Percentiles rank a stretch among this genome's conserved stretches.
Evolutionary conservation across 2,329 filamentous ascomycete genomes (phyloP).

Genomic region (Trichoderma endophyticum): DNA sequence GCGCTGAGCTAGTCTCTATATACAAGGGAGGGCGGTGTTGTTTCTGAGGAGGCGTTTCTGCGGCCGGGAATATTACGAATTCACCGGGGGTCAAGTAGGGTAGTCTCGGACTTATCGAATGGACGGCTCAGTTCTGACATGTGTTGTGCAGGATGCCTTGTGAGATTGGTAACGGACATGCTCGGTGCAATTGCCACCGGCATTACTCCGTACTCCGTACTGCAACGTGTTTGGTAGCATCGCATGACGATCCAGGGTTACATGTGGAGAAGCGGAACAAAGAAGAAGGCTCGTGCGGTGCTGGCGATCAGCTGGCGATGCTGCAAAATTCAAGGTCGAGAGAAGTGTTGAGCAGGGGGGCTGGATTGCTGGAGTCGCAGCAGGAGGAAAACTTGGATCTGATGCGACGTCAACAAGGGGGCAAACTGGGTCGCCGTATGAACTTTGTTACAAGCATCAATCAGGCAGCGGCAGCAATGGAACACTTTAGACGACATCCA

Average conservation of each 20-base stretch:
- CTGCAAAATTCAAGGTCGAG: background rate
- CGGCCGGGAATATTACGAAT: background rate
- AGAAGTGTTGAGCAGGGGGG: background rate
- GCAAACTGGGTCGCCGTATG: background rate
- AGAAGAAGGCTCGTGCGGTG: background rate
- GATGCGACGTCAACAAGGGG: constrained; percentile 3
- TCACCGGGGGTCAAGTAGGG: background rate
- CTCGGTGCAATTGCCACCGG: background rate
- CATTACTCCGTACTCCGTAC: constrained; percentile 12
- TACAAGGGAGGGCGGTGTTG: background rate
- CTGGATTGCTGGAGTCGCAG: background rate
- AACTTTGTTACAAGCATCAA: background rate
- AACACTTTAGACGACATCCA: background rate
- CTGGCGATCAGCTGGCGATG: background rate
- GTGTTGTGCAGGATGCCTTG: background rate
- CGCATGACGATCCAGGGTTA: constrained; percentile 11
- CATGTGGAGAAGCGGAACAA: constrained; percentile 3
- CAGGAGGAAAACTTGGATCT: background rate
- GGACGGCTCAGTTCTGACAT: background rate
- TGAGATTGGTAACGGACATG: background rate
- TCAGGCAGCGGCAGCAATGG: background rate
- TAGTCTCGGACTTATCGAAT: background rate
- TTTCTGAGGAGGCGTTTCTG: background rate
- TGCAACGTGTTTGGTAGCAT: constrained; percentile 4
- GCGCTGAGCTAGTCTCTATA: background rate